Conservation (phyloP, 352 stramenopile genomes). For the Plasmopara viticola region DNA sequence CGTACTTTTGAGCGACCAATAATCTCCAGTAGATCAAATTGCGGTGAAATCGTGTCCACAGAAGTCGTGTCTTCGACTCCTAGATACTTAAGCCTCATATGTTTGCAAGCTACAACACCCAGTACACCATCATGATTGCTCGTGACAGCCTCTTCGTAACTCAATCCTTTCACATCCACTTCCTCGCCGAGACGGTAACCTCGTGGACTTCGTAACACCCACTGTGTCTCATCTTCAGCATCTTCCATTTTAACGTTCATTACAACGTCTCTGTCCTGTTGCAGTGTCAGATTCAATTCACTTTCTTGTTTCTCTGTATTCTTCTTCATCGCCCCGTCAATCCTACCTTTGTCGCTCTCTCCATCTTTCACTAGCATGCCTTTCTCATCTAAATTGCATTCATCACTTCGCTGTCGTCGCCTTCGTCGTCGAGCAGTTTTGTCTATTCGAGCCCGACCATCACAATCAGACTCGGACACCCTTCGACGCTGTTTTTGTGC, state of each 20-base stretch:
- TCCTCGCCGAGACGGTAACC: slow-evolving; percentile 55
- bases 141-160: slow-evolving; percentile 53
- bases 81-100: slow-evolving; percentile 62
- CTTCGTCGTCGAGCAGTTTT: slow-evolving; percentile 8
- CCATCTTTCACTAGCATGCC: slow-evolving; percentile 6
- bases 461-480: slow-evolving; percentile 25
- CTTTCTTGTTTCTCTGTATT: slow-evolving; percentile 6
- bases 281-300: slow-evolving; percentile 2
- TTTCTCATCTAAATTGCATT: slow-evolving; percentile 6
- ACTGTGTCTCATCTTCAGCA: slow-evolving; percentile 33
- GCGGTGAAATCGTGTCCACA: slow-evolving; percentile 55
- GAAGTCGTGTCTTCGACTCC: slow-evolving; percentile 45
- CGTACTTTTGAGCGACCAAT: slow-evolving; percentile 52
- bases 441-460: slow-evolving; percentile 14
- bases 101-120: slow-evolving; percentile 60
- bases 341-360: slow-evolving; percentile 3
- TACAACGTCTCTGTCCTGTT: neutral
- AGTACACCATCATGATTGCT: slow-evolving; percentile 44
- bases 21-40: slow-evolving; percentile 77
- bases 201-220: slow-evolving; percentile 57
- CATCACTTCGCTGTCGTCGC: slow-evolving; percentile 12
- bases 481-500: slow-evolving; percentile 34
- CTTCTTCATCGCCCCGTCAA: slow-evolving; percentile 11
- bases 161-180: slow-evolving; percentile 40
- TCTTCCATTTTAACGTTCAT: slow-evolving; percentile 21